Conservation (phyloP, 495 filamentous ascomycete species). For the Aspergillus nidulans region DNA sequence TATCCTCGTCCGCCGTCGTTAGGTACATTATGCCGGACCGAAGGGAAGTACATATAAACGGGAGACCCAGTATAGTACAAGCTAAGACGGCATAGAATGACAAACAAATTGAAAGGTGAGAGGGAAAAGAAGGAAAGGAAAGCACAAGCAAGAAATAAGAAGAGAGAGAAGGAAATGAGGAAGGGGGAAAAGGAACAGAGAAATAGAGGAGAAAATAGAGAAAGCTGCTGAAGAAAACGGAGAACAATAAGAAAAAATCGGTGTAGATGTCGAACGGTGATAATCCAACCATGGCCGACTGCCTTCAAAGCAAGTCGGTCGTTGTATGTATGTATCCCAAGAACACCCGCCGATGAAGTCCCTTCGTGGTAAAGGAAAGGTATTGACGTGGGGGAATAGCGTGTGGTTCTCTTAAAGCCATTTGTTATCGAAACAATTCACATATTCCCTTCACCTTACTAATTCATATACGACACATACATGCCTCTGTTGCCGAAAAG, state of each 20-base stretch:
- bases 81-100: constrained; percentile 1
- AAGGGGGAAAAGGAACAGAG: background rate
- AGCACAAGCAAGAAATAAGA: constrained; percentile 3
- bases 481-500: background rate
- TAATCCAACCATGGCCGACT: background rate
- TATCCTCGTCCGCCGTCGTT: background rate
- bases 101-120: constrained; percentile 4
- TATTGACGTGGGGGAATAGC: background rate
- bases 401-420: background rate
- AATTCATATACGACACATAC: constrained; percentile 10
- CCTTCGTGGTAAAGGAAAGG: background rate
- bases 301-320: background rate
- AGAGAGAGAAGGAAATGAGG: constrained; percentile 4
- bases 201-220: constrained; percentile 4
- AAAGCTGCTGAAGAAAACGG: background rate
- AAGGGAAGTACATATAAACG: constrained; percentile 9
- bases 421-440: background rate
- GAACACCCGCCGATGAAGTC: background rate
- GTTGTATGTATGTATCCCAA: constrained; percentile 1
- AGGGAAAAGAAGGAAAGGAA: background rate
- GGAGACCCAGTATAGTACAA: constrained; percentile 17
- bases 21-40: background rate
- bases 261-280: constrained; percentile 1
- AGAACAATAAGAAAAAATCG: background rate
- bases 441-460: constrained; percentile 1